These are phyloP conservation scores for Penstemon davidsonii DNA, from an alignment of 257 asterid species.

Conservation along the genomic window DNA sequence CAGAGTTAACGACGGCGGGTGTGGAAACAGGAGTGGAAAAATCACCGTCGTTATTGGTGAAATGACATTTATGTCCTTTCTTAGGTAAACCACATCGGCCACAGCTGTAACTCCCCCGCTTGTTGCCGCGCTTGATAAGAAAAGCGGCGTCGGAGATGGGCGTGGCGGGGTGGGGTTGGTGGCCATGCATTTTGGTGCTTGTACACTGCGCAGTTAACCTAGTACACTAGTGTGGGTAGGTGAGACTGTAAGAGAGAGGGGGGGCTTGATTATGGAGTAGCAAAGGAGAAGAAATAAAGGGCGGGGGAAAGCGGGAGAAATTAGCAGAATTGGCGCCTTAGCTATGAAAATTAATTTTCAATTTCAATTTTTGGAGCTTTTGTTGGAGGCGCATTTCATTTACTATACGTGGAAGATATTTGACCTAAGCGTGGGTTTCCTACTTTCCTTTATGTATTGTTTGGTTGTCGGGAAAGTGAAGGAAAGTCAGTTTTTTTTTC, in stretches of 20 bases:
- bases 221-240: not conserved
- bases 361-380: too few relatives aligned
- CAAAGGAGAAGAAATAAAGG: constrained; percentile 40
- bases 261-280: too few relatives aligned
- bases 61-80: constrained; percentile 69
- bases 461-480: too few relatives aligned
- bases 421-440: too few relatives aligned
- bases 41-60: constrained; percentile 24
- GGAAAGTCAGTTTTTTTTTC: too few relatives aligned
- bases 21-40: constrained; percentile 35
- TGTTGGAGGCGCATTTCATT: not conserved
- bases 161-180: constrained; percentile 76
- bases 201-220: too few relatives aligned
- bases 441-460: too few relatives aligned
- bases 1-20: constrained; percentile 17
- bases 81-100: constrained; percentile 92
- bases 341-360: constrained; percentile 28
- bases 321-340: constrained; percentile 64
- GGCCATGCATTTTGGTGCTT: constrained; percentile 49
- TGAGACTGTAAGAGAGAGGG: not conserved
- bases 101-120: constrained; percentile 80
- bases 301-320: constrained; percentile 65
- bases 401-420: too few relatives aligned
- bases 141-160: constrained; percentile 58
- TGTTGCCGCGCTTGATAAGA: constrained; percentile 54